These are phyloP conservation scores for Xerophyta viscosa DNA, from an alignment of 106 monocot genomes.

Conservation along the genomic window DNA sequence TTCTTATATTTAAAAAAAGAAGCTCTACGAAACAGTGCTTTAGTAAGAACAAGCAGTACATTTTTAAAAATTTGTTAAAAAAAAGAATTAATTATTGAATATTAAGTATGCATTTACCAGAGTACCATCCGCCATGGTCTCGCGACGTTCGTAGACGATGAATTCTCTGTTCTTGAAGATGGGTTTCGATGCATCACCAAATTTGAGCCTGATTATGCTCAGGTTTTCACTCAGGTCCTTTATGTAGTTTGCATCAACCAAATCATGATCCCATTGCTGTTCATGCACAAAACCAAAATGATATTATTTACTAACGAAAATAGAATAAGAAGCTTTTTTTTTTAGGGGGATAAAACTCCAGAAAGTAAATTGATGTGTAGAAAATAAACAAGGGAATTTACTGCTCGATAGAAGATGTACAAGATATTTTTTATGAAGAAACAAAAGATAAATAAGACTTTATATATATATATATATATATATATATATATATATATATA, in stretches of 20 bases:
- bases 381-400: too few species aligned
- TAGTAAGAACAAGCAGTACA: neutral
- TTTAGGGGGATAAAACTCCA: too few species aligned
- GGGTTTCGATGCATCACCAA: slow-evolving; percentile 60
- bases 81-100: neutral
- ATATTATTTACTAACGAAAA: neutral
- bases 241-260: slow-evolving; percentile 71
- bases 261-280: slow-evolving; percentile 85
- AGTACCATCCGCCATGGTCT: slow-evolving; percentile 84
- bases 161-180: slow-evolving; percentile 81
- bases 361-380: too few species aligned
- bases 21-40: too few species aligned
- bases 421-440: too few species aligned
- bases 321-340: neutral
- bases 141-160: slow-evolving; percentile 78
- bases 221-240: slow-evolving; percentile 65
- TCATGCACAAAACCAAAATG: neutral
- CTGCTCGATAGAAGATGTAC: too few species aligned
- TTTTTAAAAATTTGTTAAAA: neutral
- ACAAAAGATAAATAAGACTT: too few species aligned
- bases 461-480: too few species aligned
- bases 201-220: slow-evolving; percentile 66
- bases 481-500: too few species aligned
- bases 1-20: neutral
- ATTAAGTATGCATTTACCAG: slow-evolving; percentile 30